Percentiles rank a stretch among this genome's conserved stretches.
Evolutionary conservation across 2,329 filamentous ascomycete species (phyloP).

Genomic region (Zasmidium citrigriseum): DNA sequence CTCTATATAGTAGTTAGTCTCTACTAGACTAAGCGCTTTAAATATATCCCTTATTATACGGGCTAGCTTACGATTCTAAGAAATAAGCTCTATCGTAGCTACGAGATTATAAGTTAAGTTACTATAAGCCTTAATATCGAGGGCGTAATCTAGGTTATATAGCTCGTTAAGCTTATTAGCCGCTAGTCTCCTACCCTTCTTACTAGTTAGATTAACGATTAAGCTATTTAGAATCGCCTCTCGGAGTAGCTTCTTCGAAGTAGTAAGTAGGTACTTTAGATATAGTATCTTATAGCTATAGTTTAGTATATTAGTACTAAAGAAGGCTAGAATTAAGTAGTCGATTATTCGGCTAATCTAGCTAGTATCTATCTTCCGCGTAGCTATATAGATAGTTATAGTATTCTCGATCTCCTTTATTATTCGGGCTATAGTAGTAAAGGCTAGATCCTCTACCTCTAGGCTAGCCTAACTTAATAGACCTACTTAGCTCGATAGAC

Average conservation of each 20-base stretch:
- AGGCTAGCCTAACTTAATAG: no score
- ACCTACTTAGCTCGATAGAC: no score
- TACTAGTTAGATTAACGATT: background rate
- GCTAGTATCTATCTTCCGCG: conserved; percentile 2
- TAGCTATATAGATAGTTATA: background rate
- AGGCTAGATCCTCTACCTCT: no score
- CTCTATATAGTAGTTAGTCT: conserved; percentile 5
- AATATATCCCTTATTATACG: conserved; percentile 1
- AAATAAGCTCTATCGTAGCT: background rate
- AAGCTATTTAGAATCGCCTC: background rate
- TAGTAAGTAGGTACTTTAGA: conserved; percentile 1
- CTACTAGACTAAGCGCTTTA: background rate
- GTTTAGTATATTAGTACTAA: background rate
- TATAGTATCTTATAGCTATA: conserved; percentile 1
- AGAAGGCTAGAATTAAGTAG: conserved; percentile 1
- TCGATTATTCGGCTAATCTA: background rate
- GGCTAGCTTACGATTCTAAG: background rate
- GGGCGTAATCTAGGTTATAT: background rate
- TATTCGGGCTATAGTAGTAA: background rate
- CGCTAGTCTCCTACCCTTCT: background rate
- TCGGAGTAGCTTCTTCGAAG: background rate
- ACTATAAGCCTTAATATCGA: background rate
- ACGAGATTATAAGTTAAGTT: conserved; percentile 3
- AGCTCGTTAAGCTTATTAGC: conserved; percentile 1
- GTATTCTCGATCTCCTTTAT: conserved; percentile 3